Conservation (phyloP, 257 asterid species). For the Solanum chmielewskii region DNA sequence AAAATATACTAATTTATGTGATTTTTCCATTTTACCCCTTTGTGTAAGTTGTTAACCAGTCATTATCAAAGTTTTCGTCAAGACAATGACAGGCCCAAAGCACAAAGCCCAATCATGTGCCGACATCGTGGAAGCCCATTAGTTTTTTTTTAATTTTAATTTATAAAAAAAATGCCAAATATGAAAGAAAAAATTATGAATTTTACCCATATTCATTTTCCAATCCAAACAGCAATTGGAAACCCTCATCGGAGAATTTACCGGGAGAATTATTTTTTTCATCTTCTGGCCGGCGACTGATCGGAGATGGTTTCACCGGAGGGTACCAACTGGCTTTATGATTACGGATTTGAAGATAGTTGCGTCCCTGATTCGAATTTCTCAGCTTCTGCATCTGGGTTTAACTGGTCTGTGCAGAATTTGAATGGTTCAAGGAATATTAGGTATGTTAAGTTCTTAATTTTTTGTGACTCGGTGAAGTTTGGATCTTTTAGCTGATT, state of each 20-base stretch:
- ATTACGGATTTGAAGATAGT: conserved; percentile 69
- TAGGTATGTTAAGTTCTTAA: conserved; percentile 24
- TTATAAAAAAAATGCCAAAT: not conserved
- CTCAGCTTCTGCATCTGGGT: conserved; percentile 45
- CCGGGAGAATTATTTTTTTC: not conserved
- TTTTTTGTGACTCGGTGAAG: not conserved
- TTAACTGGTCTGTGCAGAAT: conserved; percentile 57
- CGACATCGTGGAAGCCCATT: not conserved
- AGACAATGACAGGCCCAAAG: not conserved
- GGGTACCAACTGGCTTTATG: conserved; percentile 79
- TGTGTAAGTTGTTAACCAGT: not conserved
- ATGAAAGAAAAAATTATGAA: not conserved
- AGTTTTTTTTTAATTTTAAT: too few relatives aligned
- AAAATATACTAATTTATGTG: too few relatives aligned
- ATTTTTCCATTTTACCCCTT: too few relatives aligned
- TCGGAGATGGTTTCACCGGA: conserved; percentile 81
- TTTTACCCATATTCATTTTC: not conserved
- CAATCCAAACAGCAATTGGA: not conserved
- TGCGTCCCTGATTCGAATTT: conserved; percentile 44
- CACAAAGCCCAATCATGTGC: not conserved
- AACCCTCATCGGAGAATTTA: not conserved
- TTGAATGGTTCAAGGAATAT: conserved; percentile 46
- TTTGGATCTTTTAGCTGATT: not conserved
- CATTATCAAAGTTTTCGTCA: not conserved
- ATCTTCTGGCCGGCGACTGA: conserved; percentile 10